Conservation (phyloP, 1,139 yeast species). For the Diutina pseudorugosa region DNA sequence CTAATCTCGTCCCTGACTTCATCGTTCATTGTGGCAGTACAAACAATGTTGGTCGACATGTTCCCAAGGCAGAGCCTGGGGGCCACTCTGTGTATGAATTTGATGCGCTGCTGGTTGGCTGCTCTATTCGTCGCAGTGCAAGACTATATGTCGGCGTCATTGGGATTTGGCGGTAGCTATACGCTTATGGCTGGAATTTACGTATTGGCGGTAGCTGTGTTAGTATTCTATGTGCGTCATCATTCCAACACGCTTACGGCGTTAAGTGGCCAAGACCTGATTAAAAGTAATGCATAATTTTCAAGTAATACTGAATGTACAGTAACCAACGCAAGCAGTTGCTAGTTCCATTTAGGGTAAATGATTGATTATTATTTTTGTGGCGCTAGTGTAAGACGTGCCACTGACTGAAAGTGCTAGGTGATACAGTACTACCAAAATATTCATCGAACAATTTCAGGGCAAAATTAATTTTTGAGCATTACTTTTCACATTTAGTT, state of each 20-base stretch:
- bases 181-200: conserved; percentile 35
- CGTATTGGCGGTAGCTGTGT: conserved; percentile 5
- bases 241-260: background rate
- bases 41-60: conserved; percentile 49
- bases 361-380: background rate
- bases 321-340: background rate
- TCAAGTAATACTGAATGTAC: background rate
- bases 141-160: conserved; percentile 33
- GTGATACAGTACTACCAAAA: background rate
- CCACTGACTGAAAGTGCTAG: background rate
- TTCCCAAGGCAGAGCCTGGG: conserved; percentile 50
- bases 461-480: too few relatives aligned
- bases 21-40: conserved; percentile 36
- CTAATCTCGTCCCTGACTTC: conserved; percentile 41
- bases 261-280: background rate
- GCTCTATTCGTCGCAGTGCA: conserved; percentile 56
- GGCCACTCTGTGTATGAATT: conserved; percentile 47
- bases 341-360: background rate
- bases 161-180: conserved; percentile 56
- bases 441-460: too few relatives aligned
- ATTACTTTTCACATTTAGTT: too few relatives aligned
- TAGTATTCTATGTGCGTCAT: background rate
- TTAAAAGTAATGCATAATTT: background rate
- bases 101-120: conserved; percentile 46
- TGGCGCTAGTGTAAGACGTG: background rate